A percentile compares a stretch with the other conserved stretches of the same genome.
phyloP scores from a whole-genome alignment of 331 rosid genomes.

The Stylosanthes scabra region DNA sequence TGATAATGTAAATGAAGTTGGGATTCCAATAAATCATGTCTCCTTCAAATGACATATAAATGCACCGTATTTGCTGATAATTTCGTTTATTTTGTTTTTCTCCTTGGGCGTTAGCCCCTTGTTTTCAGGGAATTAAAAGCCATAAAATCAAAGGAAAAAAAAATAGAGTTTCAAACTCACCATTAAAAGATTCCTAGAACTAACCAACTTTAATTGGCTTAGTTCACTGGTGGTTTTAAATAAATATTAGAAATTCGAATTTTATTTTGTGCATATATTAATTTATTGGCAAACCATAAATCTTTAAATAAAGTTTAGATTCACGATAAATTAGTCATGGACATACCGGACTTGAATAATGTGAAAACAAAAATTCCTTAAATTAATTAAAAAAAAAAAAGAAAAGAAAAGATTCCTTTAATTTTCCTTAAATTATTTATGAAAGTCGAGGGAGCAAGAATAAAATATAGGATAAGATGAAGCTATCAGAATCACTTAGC shows the following conservation, averaged over 20 bases:
- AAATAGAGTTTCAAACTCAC: neutral
- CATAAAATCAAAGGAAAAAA: too few species aligned
- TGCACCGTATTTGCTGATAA: neutral
- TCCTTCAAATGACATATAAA: neutral
- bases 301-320: too few species aligned
- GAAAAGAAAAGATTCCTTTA: constrained; percentile 29
- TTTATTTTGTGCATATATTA: too few species aligned
- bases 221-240: too few species aligned
- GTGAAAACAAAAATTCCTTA: too few species aligned
- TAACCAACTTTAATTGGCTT: too few species aligned
- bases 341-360: too few species aligned
- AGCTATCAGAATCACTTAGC: constrained; percentile 11
- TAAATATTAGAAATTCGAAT: too few species aligned
- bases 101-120: neutral
- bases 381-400: neutral
- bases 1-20: neutral
- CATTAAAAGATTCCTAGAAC: too few species aligned
- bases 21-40: neutral
- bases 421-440: neutral
- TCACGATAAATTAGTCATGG: too few species aligned
- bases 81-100: neutral
- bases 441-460: neutral
- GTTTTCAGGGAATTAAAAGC: too few species aligned
- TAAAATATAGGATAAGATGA: constrained; percentile 24
- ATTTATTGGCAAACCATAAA: too few species aligned